Conservation (phyloP, 2,329 filamentous ascomycete genomes). For the Talaromyces sp. region DNA sequence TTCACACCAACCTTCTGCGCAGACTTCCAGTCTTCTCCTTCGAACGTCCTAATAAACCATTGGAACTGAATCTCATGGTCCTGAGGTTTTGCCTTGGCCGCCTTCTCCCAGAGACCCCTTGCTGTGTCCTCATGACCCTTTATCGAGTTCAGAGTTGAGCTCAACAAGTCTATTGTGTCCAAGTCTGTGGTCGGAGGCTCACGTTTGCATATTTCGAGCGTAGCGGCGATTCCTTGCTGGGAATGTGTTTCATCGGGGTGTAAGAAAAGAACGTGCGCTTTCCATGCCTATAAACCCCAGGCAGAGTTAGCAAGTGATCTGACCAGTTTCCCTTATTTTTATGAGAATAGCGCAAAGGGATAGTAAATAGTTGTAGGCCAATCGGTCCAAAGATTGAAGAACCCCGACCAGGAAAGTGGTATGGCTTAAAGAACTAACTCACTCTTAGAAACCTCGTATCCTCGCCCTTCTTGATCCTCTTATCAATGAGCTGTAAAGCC, state of each 20-base stretch:
- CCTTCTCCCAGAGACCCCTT: conserved; percentile 43
- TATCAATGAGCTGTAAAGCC: conserved; percentile 46
- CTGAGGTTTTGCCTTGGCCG: conserved; percentile 41
- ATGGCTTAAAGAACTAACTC: conserved; percentile 11
- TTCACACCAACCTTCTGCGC: conserved; percentile 43
- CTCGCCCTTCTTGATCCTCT: conserved; percentile 53
- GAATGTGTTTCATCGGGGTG: conserved; percentile 40
- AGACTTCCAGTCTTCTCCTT: conserved; percentile 41
- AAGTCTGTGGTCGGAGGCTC: conserved; percentile 42
- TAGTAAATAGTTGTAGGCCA: neutral
- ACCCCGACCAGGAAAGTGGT: too few relatives aligned
- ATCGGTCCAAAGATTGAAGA: too few relatives aligned
- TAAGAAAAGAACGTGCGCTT: conserved; percentile 37
- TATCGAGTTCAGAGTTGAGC: conserved; percentile 35
- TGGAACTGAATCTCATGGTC: conserved; percentile 41
- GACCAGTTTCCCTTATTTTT: too few relatives aligned
- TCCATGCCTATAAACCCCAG: conserved; percentile 35
- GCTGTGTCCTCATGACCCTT: conserved; percentile 31
- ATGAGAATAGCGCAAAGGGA: neutral
- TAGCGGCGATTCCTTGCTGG: conserved; percentile 40
- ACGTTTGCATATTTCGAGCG: conserved; percentile 38
- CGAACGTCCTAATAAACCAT: conserved; percentile 43
- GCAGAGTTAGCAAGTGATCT: neutral
- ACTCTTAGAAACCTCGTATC: conserved; percentile 40
- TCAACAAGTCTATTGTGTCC: conserved; percentile 41